These are phyloP conservation scores for Paramecium tetraurelia DNA, from an alignment of 73 alveolate genomes.

Conservation along the genomic window DNA sequence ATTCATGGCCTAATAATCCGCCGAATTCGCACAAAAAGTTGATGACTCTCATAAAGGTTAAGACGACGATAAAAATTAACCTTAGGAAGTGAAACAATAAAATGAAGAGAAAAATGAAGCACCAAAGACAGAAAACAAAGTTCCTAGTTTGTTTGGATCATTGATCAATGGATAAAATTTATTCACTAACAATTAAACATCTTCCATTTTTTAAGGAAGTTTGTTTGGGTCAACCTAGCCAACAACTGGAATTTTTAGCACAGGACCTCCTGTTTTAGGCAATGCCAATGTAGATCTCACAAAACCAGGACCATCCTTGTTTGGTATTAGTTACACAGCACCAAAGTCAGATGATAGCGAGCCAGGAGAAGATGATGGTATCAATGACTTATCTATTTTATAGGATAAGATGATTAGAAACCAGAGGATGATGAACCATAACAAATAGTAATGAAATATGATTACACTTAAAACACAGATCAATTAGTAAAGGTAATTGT, in stretches of 20 bases:
- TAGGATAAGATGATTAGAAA: conserved; percentile 19
- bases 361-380: conserved; percentile 33
- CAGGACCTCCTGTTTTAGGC: background rate
- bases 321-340: background rate
- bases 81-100: background rate
- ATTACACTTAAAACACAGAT: background rate
- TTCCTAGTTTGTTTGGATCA: background rate
- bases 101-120: background rate
- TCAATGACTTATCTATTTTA: background rate
- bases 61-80: background rate
- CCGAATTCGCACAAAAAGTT: background rate
- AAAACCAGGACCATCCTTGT: conserved; percentile 17
- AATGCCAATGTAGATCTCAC: conserved; percentile 6
- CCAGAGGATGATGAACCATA: conserved; percentile 48
- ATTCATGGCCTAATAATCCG: conserved; percentile 33
- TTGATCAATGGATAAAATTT: background rate
- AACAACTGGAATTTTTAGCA: background rate
- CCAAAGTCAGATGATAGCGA: conserved; percentile 1
- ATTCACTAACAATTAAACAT: background rate
- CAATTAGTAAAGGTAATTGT: background rate
- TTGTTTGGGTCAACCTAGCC: background rate
- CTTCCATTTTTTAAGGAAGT: background rate
- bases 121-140: background rate
- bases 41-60: conserved; percentile 23
- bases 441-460: conserved; percentile 14